A percentile compares a stretch with the other conserved stretches of the same genome.
Evolutionary conservation across 129 eudicot genomes (phyloP).

Genomic region (Solidago caesia): DNA sequence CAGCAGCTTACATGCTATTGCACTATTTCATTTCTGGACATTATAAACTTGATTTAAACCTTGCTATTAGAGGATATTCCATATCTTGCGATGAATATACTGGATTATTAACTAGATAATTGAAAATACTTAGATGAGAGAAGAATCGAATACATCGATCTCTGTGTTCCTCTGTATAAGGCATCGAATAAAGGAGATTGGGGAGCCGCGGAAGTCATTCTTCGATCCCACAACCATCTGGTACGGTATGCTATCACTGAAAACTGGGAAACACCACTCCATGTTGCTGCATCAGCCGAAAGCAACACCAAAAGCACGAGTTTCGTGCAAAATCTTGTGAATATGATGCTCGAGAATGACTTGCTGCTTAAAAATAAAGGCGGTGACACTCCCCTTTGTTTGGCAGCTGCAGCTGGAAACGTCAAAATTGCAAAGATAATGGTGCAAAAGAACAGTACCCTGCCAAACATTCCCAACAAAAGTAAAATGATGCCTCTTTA

Average conservation of each 20-base stretch:
- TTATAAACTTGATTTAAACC: too few species aligned
- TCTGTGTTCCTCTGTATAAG: too few species aligned
- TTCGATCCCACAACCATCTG: not conserved
- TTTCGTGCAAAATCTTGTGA: slow-evolving; percentile 29
- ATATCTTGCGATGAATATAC: too few species aligned
- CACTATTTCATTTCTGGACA: too few species aligned
- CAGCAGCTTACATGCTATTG: too few species aligned
- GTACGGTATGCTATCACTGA: slow-evolving; percentile 21
- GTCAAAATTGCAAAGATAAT: slow-evolving; percentile 18
- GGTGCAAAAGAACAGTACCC: not conserved
- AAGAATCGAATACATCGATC: too few species aligned
- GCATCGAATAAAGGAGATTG: too few species aligned
- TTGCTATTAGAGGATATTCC: too few species aligned
- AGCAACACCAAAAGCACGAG: not conserved
- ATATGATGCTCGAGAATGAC: slow-evolving; percentile 7
- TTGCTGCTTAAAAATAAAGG: slow-evolving; percentile 11
- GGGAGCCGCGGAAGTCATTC: slow-evolving; percentile 14
- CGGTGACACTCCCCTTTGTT: slow-evolving; percentile 34
- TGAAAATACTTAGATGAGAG: too few species aligned
- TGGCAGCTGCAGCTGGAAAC: slow-evolving; percentile 12
- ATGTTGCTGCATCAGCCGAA: slow-evolving; percentile 35
- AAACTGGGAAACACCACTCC: slow-evolving; percentile 37
- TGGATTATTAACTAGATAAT: too few species aligned
- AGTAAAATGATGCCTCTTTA: slow-evolving; percentile 4
- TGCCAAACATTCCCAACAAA: slow-evolving; percentile 16